Evolutionary conservation across 352 stramenopile species (phyloP).

Genomic region (Phytophthora constricta): DNA sequence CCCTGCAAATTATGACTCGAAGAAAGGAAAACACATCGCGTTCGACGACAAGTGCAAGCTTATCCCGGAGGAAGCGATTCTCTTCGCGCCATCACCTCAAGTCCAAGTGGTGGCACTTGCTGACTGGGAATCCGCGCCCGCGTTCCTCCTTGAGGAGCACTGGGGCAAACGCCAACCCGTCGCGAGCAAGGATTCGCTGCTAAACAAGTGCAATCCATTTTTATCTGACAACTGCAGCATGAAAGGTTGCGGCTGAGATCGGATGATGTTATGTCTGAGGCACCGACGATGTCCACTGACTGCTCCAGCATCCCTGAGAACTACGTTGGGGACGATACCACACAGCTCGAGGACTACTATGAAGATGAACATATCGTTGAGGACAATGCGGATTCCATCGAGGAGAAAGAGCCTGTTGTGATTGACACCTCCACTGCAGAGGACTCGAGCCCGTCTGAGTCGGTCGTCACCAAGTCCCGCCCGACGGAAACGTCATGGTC

Average conservation of each 20-base stretch:
- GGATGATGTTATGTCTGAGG: conserved; percentile 33
- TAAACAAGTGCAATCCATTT: conserved; percentile 46
- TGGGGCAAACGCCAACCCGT: conserved; percentile 11
- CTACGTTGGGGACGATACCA: conserved; percentile 5
- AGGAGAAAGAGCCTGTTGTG: conserved; percentile 10
- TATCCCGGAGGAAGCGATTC: conserved; percentile 14
- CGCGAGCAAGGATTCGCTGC: conserved; percentile 26
- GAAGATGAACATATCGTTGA: conserved; percentile 20
- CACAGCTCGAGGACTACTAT: not conserved
- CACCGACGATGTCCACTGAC: conserved; percentile 33
- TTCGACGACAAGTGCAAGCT: conserved; percentile 42
- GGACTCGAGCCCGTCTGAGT: too few relatives aligned
- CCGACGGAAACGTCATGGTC: conserved; percentile 2
- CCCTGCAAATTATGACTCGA: not conserved
- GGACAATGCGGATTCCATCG: conserved; percentile 9
- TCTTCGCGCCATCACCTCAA: conserved; percentile 15
- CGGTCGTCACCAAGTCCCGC: not conserved
- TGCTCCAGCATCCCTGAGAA: conserved; percentile 29
- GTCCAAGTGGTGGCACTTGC: conserved; percentile 32
- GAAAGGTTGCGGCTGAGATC: conserved; percentile 2
- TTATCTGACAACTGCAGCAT: conserved; percentile 32
- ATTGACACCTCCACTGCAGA: too few relatives aligned
- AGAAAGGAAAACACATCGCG: conserved; percentile 26
- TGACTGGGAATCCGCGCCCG: conserved; percentile 35
- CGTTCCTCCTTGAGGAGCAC: conserved; percentile 33